phyloP scores from a whole-genome alignment of 129 eudicot species.

The Escallonia herrerae region DNA sequence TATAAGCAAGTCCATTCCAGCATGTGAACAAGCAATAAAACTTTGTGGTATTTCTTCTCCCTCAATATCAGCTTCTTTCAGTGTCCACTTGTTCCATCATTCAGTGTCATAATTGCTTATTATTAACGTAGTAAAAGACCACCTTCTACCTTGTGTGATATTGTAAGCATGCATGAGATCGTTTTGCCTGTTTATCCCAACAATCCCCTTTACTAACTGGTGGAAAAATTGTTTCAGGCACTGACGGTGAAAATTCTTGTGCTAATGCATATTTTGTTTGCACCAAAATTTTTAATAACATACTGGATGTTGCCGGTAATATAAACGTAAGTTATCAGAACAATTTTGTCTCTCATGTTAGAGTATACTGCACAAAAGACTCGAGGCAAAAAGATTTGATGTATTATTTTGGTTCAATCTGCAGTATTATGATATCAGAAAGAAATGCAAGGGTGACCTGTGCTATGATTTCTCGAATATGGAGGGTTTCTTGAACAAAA shows the following conservation, averaged over 20 bases:
- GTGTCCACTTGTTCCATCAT: too few relatives aligned
- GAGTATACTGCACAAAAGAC: too few relatives aligned
- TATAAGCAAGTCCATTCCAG: slow-evolving; percentile 31
- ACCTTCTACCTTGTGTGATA: too few relatives aligned
- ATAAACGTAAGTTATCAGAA: slow-evolving; percentile 41
- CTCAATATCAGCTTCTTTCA: too few relatives aligned
- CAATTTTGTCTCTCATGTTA: background rate
- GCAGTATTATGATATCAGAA: slow-evolving; percentile 79
- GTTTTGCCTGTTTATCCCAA: background rate
- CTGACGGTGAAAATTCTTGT: slow-evolving; percentile 46
- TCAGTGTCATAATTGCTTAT: too few relatives aligned
- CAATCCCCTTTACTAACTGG: too few relatives aligned
- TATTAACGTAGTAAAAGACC: too few relatives aligned
- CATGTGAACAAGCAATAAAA: slow-evolving; percentile 41
- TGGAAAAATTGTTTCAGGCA: slow-evolving; percentile 21
- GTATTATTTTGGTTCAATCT: background rate
- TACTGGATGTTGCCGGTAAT: slow-evolving; percentile 30
- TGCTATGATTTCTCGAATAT: slow-evolving; percentile 85
- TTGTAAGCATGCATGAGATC: too few relatives aligned
- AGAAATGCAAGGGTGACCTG: slow-evolving; percentile 50
- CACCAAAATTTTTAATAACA: slow-evolving; percentile 41
- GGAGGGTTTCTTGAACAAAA: slow-evolving; percentile 47
- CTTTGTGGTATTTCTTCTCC: slow-evolving; percentile 44
- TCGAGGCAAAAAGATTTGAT: too few relatives aligned
- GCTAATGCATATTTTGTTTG: slow-evolving; percentile 38